Percentiles rank a stretch among this genome's conserved stretches.
These are phyloP conservation scores for Candida awuae DNA, from an alignment of 805 yeast species.

Conservation along the genomic window DNA sequence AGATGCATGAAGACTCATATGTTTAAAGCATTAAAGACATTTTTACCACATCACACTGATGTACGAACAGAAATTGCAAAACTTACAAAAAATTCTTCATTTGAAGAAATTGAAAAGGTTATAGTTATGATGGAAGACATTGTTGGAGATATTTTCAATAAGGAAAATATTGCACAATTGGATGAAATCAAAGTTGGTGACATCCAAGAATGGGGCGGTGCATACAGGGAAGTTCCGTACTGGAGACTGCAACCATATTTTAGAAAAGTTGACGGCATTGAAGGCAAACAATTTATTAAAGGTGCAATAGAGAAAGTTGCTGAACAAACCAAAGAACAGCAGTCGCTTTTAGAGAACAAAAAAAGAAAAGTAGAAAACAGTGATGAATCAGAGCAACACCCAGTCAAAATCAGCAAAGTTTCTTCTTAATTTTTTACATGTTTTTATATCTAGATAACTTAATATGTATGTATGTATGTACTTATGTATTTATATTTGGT, in stretches of 20 bases:
- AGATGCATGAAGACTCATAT: conserved; percentile 88
- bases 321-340: conserved; percentile 13
- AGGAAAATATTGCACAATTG: conserved; percentile 42
- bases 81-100: conserved; percentile 30
- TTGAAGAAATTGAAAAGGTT: conserved; percentile 41
- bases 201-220: conserved; percentile 65
- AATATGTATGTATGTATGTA: too few species aligned
- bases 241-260: conserved; percentile 97
- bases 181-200: conserved; percentile 54
- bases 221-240: conserved; percentile 74
- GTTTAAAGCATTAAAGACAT: conserved; percentile 78
- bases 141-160: conserved; percentile 49
- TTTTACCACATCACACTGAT: conserved; percentile 68
- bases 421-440: background rate
- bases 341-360: conserved; percentile 4
- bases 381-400: background rate
- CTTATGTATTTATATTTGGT: too few species aligned
- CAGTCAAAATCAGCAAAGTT: conserved; percentile 3
- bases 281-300: conserved; percentile 35
- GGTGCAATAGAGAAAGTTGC: conserved; percentile 10
- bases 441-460: too few species aligned
- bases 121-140: conserved; percentile 60
- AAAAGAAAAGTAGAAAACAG: conserved; percentile 10
- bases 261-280: conserved; percentile 77
- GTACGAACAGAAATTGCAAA: conserved; percentile 66